A percentile compares a stretch with the other conserved stretches of the same genome.
Conservation (phyloP, 345 rosid species). For the Leavenworthia alabamica region DNA sequence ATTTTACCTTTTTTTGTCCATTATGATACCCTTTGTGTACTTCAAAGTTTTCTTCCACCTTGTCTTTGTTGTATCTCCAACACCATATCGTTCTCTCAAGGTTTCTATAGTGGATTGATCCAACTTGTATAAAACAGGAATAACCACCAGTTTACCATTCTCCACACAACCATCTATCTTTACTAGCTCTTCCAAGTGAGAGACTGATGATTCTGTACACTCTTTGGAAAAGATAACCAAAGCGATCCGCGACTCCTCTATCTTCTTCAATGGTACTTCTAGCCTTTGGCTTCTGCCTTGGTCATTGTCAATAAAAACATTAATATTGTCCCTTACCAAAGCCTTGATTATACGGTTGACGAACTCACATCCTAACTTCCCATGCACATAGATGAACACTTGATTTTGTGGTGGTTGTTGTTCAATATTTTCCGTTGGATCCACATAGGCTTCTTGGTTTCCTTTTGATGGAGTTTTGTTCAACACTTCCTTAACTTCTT, state of each 20-base stretch:
- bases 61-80: no score
- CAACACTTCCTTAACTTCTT: no score
- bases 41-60: no score
- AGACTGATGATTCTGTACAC: not conserved
- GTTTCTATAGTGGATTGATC: not conserved
- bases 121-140: conserved; percentile 6
- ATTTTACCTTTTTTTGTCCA: no score
- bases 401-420: no score
- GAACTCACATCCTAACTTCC: not conserved
- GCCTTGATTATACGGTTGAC: not conserved
- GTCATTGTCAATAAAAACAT: not conserved
- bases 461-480: no score
- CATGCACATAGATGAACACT: conserved; percentile 3
- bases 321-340: not conserved
- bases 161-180: not conserved
- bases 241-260: not conserved
- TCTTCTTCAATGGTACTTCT: not conserved
- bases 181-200: not conserved
- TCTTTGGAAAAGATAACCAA: not conserved
- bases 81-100: no score
- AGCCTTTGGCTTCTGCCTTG: no score
- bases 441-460: no score
- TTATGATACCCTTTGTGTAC: no score
- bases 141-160: not conserved
- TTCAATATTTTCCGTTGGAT: no score